Conservation (phyloP, 352 stramenopile genomes). For the Phytophthora pluvialis region DNA sequence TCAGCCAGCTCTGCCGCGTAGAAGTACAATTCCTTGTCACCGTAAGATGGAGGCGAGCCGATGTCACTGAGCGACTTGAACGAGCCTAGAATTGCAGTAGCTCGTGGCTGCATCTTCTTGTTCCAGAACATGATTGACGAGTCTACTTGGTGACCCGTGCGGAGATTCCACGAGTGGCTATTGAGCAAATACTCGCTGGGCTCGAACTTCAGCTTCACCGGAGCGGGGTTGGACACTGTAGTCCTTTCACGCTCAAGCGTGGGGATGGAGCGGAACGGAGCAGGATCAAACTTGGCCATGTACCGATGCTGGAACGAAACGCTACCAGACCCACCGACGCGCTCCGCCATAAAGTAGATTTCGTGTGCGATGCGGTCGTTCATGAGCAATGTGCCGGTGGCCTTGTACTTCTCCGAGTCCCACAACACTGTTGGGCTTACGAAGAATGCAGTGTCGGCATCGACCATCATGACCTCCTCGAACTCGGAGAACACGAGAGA, state of each 20-base stretch:
- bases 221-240: conserved; percentile 21
- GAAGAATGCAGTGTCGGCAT: conserved; percentile 54
- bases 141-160: conserved; percentile 56
- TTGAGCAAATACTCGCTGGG: conserved; percentile 43
- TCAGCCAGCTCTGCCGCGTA: conserved; percentile 58
- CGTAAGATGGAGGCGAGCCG: conserved; percentile 42
- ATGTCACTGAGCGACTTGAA: conserved; percentile 40
- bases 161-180: conserved; percentile 57
- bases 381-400: conserved; percentile 53
- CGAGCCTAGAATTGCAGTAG: conserved; percentile 53
- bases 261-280: conserved; percentile 35
- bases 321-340: conserved; percentile 10
- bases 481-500: conserved; percentile 48
- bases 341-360: conserved; percentile 39
- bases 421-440: conserved; percentile 42
- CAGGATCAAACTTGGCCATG: conserved; percentile 45
- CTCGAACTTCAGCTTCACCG: conserved; percentile 32
- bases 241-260: conserved; percentile 31
- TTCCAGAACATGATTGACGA: conserved; percentile 65
- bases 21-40: conserved; percentile 67
- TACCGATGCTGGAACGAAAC: conserved; percentile 40
- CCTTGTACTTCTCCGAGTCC: conserved; percentile 32
- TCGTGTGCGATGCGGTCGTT: conserved; percentile 49
- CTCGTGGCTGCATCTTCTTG: conserved; percentile 48
- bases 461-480: conserved; percentile 58